phyloP scores from a whole-genome alignment of 306 rosid species.

The Medicago truncatula region DNA sequence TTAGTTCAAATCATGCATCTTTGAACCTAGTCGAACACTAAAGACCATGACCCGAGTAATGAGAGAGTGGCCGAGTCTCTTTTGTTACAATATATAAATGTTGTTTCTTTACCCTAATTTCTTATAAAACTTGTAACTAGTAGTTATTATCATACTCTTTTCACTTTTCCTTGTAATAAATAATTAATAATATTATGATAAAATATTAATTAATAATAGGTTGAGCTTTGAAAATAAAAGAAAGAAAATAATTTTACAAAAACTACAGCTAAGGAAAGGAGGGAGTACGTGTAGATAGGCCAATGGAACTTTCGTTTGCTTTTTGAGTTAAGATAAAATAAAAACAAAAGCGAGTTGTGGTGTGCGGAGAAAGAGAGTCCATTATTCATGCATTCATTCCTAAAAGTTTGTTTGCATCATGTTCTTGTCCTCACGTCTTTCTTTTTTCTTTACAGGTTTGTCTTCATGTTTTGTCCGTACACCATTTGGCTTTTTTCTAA shows the following conservation, averaged over 20 bases:
- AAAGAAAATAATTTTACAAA: neutral
- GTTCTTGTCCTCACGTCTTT: neutral
- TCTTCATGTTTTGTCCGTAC: constrained; percentile 34
- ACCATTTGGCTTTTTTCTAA: neutral
- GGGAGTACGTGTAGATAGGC: neutral
- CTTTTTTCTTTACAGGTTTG: constrained; percentile 18
- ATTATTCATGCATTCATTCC: neutral
- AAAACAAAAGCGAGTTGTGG: neutral
- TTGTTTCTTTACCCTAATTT: too few relatives aligned
- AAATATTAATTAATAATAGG: neutral
- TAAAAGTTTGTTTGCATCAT: neutral
- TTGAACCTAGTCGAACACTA: too few relatives aligned
- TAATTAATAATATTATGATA: neutral
- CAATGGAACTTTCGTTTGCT: neutral
- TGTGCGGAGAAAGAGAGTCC: neutral
- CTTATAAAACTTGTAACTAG: neutral
- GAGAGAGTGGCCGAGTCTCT: too few relatives aligned
- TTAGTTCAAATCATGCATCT: too few relatives aligned
- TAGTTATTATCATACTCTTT: too few relatives aligned
- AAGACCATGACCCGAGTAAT: too few relatives aligned
- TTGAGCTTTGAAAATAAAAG: neutral
- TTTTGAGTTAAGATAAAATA: neutral
- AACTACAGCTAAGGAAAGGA: neutral
- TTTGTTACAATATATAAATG: too few relatives aligned
- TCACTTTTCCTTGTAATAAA: neutral